Base-by-base conservation (phyloP, 768 basidiomycete species). In the Floccularia luteovirens region DNA sequence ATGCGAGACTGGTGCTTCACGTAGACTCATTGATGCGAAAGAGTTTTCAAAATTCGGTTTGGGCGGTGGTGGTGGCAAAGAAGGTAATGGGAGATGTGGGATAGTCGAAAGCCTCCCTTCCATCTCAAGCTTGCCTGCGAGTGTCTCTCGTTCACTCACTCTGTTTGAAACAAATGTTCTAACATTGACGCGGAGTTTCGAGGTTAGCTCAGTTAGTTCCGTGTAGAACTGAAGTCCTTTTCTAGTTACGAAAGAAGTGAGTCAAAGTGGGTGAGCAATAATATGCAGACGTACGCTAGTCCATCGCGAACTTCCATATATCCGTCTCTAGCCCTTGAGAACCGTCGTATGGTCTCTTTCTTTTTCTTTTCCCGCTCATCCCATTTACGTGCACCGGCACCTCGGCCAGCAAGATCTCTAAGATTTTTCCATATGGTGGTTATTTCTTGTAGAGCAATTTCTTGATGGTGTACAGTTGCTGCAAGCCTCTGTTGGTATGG, bases 181-280 rank as follows among this genome's bases (percentile, higher is more conserved):
- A 2, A 77, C 73, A 41, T 79, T 79, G 3, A 68, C 59, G 24
- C 70, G 64, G 3, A 97, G 70, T 5, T 69, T 73, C 0, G 62
- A 51, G 8, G 79, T 68, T 25, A 93, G 60, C 13, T 79, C 77
- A 0, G 68, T 72, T 11, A 98, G 70, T 46, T 93, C 89, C 4
- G 67, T 70, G 56, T 99, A 97, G 60, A 94, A 99, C 31, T 84
- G 78, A 1, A 90, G 64, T 0, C 93, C 94, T 56, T 92, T 93
- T 10, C 88, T 91, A 55, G 47, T 48, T 10, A 31, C 31, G 23
- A 40, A 16, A 32, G 19, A 31, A 33, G 19, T 37, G 27, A 42
- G n/a, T 31, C 27, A 14, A 14, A 21, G 4, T 17, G 16, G 20
- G 8, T 20, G 20, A 24, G 33, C 37, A 30, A 30, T 25, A 23